Base-by-base conservation (phyloP, 768 basidiomycete genomes). In the Harrya chromipes region DNA sequence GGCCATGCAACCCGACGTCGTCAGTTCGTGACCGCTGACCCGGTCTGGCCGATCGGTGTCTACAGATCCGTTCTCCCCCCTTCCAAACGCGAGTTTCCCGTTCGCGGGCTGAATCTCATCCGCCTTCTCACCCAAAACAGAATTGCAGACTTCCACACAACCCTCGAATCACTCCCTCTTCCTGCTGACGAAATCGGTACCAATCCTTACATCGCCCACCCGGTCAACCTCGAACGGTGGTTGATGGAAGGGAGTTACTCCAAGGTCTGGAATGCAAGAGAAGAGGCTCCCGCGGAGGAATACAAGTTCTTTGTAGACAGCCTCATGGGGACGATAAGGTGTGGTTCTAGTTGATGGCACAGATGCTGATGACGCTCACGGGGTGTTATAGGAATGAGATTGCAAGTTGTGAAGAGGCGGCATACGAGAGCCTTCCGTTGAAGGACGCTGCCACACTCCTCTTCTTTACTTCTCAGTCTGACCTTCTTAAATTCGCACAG, bases 181-280 rank as follows among this genome's bases (percentile, higher is more conserved):
- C 79, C 82, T 36, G 82, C 87, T 0, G 84, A 86, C 54, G 77
- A 78, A 39, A 83, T 86, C 53, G 72, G 75, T 26, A 75, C 81
- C 27, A 88, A 87, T 65, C 80, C 83, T 6, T 91, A 76, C 65
- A 83, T 94, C 61, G 77, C 80, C 46, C 92, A 93, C 65, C 90
- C 91, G 12, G 86, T 94, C 49, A 90, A 94, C 66, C 82, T 94
- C 53, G 95, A 99, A 68, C 79, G 89, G 43, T 97, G 94, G 90
- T 79, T 98, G 39, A 99, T 99, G 95, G 95, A 98, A 68, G 95
- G 95, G 34, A 89, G 88, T 61, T 99, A 98, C 68, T 92, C 90
- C 70, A 95, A 95, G 67, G 95, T 97, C 11, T 99, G 94, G 90
- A 84, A 89, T 61, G 94, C 94, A 33, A 82, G 94, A 56, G 90